Percentiles rank a stretch among this genome's conserved stretches.
phyloP scores from a whole-genome alignment of 371 early-diverging fungal species.

The Zopfochytrium polystomum region DNA sequence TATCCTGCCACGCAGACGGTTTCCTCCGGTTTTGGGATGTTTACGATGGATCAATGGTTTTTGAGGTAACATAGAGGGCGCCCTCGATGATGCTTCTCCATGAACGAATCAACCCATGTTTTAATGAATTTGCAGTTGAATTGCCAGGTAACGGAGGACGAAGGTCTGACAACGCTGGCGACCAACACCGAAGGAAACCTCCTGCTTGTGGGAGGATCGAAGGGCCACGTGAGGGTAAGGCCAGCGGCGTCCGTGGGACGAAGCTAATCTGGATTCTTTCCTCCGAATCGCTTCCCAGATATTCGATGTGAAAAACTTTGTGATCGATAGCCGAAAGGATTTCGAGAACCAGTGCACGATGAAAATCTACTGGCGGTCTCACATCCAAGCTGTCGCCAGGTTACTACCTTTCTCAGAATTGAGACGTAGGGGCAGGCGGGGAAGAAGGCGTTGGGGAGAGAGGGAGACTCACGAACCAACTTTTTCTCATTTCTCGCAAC shows the following conservation, averaged over 20 bases:
- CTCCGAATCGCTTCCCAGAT: conserved; percentile 11
- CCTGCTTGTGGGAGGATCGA: conserved; percentile 48
- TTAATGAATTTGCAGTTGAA: conserved; percentile 44
- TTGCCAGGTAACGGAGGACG: conserved; percentile 46
- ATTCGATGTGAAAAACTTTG: conserved; percentile 18
- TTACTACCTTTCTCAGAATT: conserved; percentile 8
- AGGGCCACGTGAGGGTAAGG: conserved; percentile 45
- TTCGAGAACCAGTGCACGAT: conserved; percentile 24
- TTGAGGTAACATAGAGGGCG: conserved; percentile 40
- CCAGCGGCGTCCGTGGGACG: neutral
- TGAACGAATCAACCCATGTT: neutral
- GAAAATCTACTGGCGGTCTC: conserved; percentile 46
- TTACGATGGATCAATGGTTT: conserved; percentile 42
- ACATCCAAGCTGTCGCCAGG: conserved; percentile 45
- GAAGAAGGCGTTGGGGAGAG: too few species aligned
- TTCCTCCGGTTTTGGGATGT: conserved; percentile 52
- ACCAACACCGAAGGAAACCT: conserved; percentile 39
- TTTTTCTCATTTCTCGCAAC: neutral
- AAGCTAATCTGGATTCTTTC: neutral
- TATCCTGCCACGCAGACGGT: conserved; percentile 56
- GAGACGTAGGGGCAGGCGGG: too few species aligned
- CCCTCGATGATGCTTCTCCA: neutral
- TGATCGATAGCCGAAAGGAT: conserved; percentile 19
- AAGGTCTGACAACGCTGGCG: conserved; percentile 48
- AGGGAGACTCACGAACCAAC: too few species aligned